Base-by-base conservation (phyloP, 805 yeast genomes). In the Yarrowia divulgata region DNA sequence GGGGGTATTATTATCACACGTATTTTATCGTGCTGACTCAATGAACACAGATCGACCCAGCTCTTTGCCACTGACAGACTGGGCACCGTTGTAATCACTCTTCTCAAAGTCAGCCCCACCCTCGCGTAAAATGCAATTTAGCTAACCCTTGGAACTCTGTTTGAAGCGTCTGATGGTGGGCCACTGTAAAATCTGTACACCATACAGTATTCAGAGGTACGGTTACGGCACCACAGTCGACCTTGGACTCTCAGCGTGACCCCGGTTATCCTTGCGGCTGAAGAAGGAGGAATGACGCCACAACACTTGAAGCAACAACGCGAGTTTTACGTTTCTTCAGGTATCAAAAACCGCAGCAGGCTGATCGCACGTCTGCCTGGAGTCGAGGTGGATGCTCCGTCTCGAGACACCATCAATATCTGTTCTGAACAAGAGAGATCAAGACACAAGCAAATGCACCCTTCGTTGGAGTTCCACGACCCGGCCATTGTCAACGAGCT, bases 291-390 rank as follows among this genome's bases (percentile, higher is more conserved):
- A 29, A 19, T 19, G 29, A 45, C 23, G 32, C 49, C 29, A 4
- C 49, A 8, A 40, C 29, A 45, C 2, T 42, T 8, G 12, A n/a
- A 23, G 16, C 52, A 6, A 23, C 32, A 48, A 13, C 34, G 29
- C 37, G 39, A 49, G 19, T 49, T 49, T 49, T 49, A 32, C 19
- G 54, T 49, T 9, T 49, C 54, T n/a, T 23, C 19, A 9, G 54
- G 54, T 2, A 49, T 39, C 54, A 16, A 3, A 3, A 32, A 49
- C 39, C 54, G 54, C 39, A 14, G 14, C 12, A 19, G 23, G 7
- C 23, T 49, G 35, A 8, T 49, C 13, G 39, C 37, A 8, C 39
- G 39, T 3, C 12, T 49, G 8, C 37, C 54, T 9, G 54, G 54
- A 16, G 39, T 49, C 19, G 37, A 29, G 13, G 37, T 32, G 5